Base-by-base conservation (phyloP, 192 early-diverging fungal species). In the Powellomyces hirtus region DNA sequence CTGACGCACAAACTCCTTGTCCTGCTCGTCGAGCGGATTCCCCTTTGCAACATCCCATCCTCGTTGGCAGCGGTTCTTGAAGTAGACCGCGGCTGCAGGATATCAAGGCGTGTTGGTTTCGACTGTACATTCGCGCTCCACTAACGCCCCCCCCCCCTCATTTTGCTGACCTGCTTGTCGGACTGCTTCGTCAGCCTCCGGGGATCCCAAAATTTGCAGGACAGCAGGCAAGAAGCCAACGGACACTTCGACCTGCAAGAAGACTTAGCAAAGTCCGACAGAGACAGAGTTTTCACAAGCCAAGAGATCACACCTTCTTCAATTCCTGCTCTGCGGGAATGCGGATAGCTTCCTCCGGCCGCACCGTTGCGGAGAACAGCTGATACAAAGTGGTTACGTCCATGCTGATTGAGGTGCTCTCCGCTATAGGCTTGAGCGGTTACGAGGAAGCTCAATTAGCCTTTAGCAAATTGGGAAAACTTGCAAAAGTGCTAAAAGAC, bases 321-420 rank as follows among this genome's bases (percentile, higher is more conserved):
- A 97, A 84, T 60, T 90, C 85, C 59, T 83, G 66, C 71, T 97
- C 95, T 26, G 92, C 95, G 65, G 85, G 86, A 64, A 89, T 89
- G 74, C 91, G 92, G 29, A 91, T 79, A 56, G 87, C 79, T 13
- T 85, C 85, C 65, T 94, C 92, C 30, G 90, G 82, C 66, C 91
- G 85, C 73, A 89, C 82, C 26, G 94, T 92, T 26, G 89, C 85
- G 62, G 83, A 83, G 74, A 95, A 92, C 29, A 92, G 76, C 63
- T 80, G 78, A 67, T 89, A 90, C 20, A 90, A 77, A 40, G 76
- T 45, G 37, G 73, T 75, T 33, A 75, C 72, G 65, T 89, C 88
- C 88, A 89, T 89, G 8, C 0, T 59, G 27, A 24, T n/a, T 42
- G 40, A n/a, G 40, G 40, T n/a, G n/a, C n/a, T n/a, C n/a, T n/a